phyloP scores from a whole-genome alignment of 768 basidiomycete genomes.

The Russula griseocarnosa region DNA sequence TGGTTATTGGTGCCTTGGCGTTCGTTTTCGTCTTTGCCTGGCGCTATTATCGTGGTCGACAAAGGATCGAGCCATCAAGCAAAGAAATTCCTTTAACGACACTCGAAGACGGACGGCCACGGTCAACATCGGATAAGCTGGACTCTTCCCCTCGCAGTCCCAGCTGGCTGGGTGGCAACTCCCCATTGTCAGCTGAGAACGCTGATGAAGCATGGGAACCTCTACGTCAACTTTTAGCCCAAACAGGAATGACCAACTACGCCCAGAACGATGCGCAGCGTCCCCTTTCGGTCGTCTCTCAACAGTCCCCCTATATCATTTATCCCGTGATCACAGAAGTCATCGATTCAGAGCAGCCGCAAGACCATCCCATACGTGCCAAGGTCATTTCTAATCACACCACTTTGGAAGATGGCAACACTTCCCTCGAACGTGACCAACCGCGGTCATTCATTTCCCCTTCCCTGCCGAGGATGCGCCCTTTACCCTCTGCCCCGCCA shows the following conservation, averaged over 20 bases:
- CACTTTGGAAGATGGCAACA: not conserved
- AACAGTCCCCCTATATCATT: not conserved
- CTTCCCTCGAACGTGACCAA: not conserved
- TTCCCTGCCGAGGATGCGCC: not conserved
- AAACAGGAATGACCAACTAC: not conserved
- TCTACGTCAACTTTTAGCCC: constrained; percentile 1
- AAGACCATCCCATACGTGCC: not conserved
- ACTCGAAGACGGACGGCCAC: constrained; percentile 15
- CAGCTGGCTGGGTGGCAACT: constrained; percentile 18
- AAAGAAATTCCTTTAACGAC: constrained; percentile 4
- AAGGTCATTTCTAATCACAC: not conserved
- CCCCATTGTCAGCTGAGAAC: not conserved
- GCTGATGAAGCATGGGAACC: constrained; percentile 1
- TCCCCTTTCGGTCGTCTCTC: not conserved
- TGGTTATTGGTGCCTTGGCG: not conserved
- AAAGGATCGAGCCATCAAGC: not conserved
- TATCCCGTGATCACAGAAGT: not conserved
- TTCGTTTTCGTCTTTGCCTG: not conserved
- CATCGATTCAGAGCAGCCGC: not conserved
- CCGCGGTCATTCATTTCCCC: not conserved
- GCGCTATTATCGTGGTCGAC: constrained; percentile 7
- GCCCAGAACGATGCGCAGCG: not conserved
- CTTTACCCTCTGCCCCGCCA: not conserved
- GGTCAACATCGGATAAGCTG: not conserved
- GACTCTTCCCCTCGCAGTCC: constrained; percentile 15